phyloP scores from a whole-genome alignment of 805 yeast species.

The Hanseniaspora pseudoguilliermondii region DNA sequence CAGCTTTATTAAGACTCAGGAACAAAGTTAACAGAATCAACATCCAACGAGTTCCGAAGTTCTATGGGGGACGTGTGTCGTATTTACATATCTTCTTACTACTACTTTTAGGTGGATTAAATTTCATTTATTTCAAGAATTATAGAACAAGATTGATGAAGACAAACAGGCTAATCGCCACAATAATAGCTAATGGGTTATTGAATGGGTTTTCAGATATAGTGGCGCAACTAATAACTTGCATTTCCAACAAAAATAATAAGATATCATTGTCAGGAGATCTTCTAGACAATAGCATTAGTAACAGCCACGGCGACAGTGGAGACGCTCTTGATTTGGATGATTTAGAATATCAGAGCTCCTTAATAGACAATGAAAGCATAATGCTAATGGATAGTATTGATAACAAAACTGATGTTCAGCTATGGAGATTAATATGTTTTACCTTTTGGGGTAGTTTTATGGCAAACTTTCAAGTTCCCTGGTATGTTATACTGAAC shows the following conservation, averaged over 20 bases:
- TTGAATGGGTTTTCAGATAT: constrained; percentile 5
- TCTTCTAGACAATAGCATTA: neutral
- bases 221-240: constrained; percentile 2
- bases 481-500: constrained; percentile 80
- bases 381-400: constrained; percentile 14
- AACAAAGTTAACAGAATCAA: neutral
- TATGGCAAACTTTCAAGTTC: constrained; percentile 70
- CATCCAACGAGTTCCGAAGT: neutral
- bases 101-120: neutral
- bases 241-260: neutral
- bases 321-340: constrained; percentile 1
- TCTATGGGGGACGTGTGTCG: neutral
- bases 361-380: constrained; percentile 2
- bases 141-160: neutral
- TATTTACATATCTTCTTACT: neutral
- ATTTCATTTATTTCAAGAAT: neutral
- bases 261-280: neutral
- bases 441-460: constrained; percentile 81
- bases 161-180: neutral
- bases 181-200: constrained; percentile 2
- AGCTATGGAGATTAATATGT: constrained; percentile 58
- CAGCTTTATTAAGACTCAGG: neutral
- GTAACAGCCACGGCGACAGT: neutral
- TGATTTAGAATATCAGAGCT: constrained; percentile 5
- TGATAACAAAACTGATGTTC: constrained; percentile 32